Conservation (phyloP, 177 flowering plant species). For the Vitis hybrid region DNA sequence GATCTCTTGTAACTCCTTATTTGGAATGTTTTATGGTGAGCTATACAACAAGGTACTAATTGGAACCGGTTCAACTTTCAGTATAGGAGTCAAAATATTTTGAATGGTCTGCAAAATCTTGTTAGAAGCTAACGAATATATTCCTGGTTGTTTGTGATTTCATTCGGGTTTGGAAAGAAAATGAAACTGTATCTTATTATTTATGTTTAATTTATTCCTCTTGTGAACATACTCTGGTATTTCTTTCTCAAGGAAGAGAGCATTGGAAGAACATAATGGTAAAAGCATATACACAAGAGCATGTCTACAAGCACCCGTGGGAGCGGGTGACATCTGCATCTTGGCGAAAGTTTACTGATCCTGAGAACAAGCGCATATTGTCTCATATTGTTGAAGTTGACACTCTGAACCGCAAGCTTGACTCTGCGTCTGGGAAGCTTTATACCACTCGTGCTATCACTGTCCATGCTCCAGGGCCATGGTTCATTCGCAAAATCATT, state of each 20-base stretch:
- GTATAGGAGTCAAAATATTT: too few relatives aligned
- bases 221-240: not conserved
- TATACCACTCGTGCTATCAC: constrained; percentile 85
- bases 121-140: too few relatives aligned
- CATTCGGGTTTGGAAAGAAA: not conserved
- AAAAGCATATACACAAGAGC: constrained; percentile 86
- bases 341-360: constrained; percentile 94
- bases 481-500: constrained; percentile 75
- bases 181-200: not conserved
- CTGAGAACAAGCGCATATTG: constrained; percentile 71
- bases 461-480: constrained; percentile 91
- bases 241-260: not conserved
- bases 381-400: constrained; percentile 90
- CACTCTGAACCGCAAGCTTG: constrained; percentile 73
- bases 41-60: too few relatives aligned
- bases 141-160: too few relatives aligned
- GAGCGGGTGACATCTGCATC: constrained; percentile 91
- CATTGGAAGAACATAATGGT: constrained; percentile 48
- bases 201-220: not conserved
- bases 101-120: too few relatives aligned
- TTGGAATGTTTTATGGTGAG: too few relatives aligned
- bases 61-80: too few relatives aligned
- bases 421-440: constrained; percentile 67
- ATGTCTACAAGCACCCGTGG: constrained; percentile 95
- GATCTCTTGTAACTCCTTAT: too few relatives aligned